These are phyloP conservation scores for Hanseniaspora sp. DNA, from an alignment of 1,139 yeast genomes.

Conservation along the genomic window DNA sequence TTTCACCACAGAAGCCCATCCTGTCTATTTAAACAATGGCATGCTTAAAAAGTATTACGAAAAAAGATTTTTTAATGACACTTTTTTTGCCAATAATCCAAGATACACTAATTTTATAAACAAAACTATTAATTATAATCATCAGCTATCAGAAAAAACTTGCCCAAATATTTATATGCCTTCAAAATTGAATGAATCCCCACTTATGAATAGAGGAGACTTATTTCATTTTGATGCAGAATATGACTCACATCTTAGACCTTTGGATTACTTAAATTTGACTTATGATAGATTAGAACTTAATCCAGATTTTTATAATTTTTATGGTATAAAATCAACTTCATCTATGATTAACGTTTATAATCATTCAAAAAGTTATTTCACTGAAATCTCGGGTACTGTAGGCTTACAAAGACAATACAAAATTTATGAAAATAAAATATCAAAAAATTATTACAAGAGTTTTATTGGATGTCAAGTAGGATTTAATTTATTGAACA, in stretches of 20 bases:
- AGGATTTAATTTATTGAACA: neutral
- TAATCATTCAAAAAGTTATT: neutral
- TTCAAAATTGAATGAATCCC: neutral
- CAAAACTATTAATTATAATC: neutral
- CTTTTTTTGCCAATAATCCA: neutral
- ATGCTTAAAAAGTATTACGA: neutral
- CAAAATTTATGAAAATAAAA: constrained; percentile 1
- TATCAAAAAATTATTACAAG: neutral
- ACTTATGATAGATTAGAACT: neutral
- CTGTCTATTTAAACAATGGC: constrained; percentile 47
- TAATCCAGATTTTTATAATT: neutral
- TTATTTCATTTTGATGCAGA: constrained; percentile 7
- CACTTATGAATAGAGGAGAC: neutral
- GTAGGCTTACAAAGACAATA: neutral
- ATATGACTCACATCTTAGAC: neutral
- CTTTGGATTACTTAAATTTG: neutral
- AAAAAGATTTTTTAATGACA: constrained; percentile 7
- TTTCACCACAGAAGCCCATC: constrained; percentile 91
- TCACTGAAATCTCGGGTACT: neutral
- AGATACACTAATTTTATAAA: neutral
- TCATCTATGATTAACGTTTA: neutral
- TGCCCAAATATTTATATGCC: neutral
- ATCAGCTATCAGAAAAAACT: neutral
- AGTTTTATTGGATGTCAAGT: neutral
- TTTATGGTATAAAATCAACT: neutral